phyloP scores from a whole-genome alignment of 2,329 filamentous ascomycete genomes.

The Rutstroemia sp. region DNA sequence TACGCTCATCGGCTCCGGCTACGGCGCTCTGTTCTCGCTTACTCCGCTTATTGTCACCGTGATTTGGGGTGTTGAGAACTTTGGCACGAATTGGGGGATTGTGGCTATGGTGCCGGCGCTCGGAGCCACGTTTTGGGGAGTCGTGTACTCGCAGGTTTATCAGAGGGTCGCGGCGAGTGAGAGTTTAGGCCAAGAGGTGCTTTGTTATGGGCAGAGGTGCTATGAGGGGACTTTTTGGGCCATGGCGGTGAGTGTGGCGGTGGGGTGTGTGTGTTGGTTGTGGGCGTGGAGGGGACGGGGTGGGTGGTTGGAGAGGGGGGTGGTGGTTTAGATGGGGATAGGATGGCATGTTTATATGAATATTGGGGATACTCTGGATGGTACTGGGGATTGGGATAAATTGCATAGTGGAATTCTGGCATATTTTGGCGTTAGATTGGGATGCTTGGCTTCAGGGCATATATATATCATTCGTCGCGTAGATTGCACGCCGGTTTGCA shows the following conservation, averaged over 20 bases:
- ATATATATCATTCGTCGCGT: too few species aligned
- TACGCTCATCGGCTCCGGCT: conserved; percentile 77
- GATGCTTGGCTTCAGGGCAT: too few species aligned
- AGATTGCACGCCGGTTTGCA: too few species aligned
- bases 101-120: conserved; percentile 85
- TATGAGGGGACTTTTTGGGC: conserved; percentile 82
- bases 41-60: conserved; percentile 91
- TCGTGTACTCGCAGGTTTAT: conserved; percentile 80
- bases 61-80: conserved; percentile 98
- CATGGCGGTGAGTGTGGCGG: conserved; percentile 71
- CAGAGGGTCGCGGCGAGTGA: conserved; percentile 52
- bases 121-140: conserved; percentile 82
- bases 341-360: not conserved
- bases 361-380: too few species aligned
- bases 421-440: too few species aligned
- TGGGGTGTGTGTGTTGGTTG: conserved; percentile 63
- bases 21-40: conserved; percentile 84
- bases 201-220: conserved; percentile 78
- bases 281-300: conserved; percentile 71
- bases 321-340: conserved; percentile 47
- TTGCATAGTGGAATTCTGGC: too few species aligned
- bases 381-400: too few species aligned
- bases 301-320: conserved; percentile 70
- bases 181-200: conserved; percentile 33
- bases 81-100: conserved; percentile 96